Evolutionary conservation across 768 basidiomycete species (phyloP).

Genomic region (Termitomyces sp.): DNA sequence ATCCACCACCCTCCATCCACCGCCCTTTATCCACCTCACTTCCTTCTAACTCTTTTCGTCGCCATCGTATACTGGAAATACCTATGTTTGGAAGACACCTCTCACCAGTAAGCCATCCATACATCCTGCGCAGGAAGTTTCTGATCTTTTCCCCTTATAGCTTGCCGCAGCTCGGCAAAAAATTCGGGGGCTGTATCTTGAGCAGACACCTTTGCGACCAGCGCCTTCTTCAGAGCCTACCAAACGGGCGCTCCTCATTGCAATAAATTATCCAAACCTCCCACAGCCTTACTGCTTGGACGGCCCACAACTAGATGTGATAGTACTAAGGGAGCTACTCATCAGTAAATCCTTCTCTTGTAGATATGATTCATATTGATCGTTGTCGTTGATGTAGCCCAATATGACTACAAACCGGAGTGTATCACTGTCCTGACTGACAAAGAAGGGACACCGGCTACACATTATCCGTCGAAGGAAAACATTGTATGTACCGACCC

Average conservation of each 20-base stretch:
- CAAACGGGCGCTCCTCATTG: neutral
- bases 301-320: neutral
- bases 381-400: too few species aligned
- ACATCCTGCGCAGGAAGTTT: neutral
- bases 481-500: neutral
- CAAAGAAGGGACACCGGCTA: neutral
- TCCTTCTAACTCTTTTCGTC: too few species aligned
- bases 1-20: too few species aligned
- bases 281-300: neutral
- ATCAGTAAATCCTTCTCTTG: neutral
- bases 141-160: neutral
- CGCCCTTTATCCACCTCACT: too few species aligned
- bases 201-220: neutral
- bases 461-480: neutral
- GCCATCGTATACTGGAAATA: too few species aligned
- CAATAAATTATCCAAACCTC: neutral
- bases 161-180: neutral
- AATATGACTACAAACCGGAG: neutral
- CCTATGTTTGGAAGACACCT: neutral
- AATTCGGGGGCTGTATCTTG: neutral
- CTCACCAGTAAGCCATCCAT: neutral
- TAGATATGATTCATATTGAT: neutral
- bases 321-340: neutral
- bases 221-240: neutral
- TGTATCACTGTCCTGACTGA: neutral